Base-by-base conservation (phyloP, 805 yeast genomes). In the Blastobotrys muscicola region DNA sequence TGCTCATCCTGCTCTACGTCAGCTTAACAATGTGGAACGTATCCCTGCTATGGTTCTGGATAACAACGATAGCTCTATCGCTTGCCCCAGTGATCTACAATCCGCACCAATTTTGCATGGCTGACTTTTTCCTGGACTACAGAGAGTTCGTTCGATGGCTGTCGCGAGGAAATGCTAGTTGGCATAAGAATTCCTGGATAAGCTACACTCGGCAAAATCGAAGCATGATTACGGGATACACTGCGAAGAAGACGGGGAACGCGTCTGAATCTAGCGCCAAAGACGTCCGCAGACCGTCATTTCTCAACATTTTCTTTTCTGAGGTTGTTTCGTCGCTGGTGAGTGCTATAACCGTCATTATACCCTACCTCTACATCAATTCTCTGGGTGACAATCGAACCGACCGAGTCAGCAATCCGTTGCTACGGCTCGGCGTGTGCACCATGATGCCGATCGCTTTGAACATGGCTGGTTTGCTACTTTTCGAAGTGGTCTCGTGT, bases 61-160 rank as follows among this genome's bases (percentile, higher is more conserved):
- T 92, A 47, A 82, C 95, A 13, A 70, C 87, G 55, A 72, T 87
- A 39, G 85, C 97, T 2, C 74, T 92, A 68, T 75, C 86, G 68
- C 77, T 86, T 55, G 82, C 97, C 39, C 98, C 98, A 58, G 87
- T 90, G 65, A 60, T 92, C 48, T 92, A 86, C 78, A 92, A 92
- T 69, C 98, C 98, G 39, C 97, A 90, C 69, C 97, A 92, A 71
- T 92, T 89, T 66, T 79, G 96, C 41, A 82, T 94, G 89, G 84
- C 81, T 62, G 97, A 89, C 67, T 90, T 83, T 77, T 86, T 90
- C 68, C 78, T 90, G 62, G 98, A 92, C 66, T 92, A 92, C 76
- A 78, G 95, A 65, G 95, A 86, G 61, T 92, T 76, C 68, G 81
- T 89, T 59, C 70, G 82, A 46, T 89, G 97, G 97, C 60, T 90